Evolutionary conservation across 106 monocot genomes (phyloP), one percentile per base, ranked within the genome.

Genomic region (Narthecium ossifragum): DNA sequence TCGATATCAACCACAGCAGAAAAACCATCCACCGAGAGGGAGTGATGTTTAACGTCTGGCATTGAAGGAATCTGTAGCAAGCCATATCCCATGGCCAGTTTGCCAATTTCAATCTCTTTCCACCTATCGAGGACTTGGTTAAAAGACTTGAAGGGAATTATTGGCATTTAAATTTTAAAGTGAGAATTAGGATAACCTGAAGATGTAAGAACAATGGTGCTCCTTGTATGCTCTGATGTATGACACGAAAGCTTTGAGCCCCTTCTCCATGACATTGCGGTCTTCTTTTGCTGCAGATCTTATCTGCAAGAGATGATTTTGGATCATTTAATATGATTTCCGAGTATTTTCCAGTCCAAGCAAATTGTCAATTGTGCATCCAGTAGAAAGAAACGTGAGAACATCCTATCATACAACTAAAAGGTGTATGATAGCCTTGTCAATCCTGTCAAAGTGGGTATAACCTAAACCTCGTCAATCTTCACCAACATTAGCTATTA

Each of bases 211-310:
- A 41, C 96, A 98, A 29, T 81, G 86, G 66, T 98, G 96, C 71
- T 98, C 96, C 68, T 98, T 98, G 53, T 98, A 98, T 58, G 96
- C 90, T 65, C 96, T 86, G 17, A 98, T 61, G 40, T 64, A 98
- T 6, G 96, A 98, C n/a, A 98, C 96, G 70, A 98, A 98, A 56
- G 96, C 83, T 75, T 84, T 98, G 27, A 86, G 70, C n/a, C 96
- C 96, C 74, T 98, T 98, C 65, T 90, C 96, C 96, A 98, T 98
- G 32, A 90, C 70, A 66, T 84, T 78, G 13, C 96, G 80, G 51
- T 90, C 90, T 77, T 76, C 78, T 66, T 69, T 80, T n/a, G 84
- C 96, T 37, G 76, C 68, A 63, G 68, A 51, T 49, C 90, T 83
- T 66, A 98, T 76, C 96, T 98, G 67, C 45, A 68, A 55, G 15